phyloP scores from a whole-genome alignment of 768 basidiomycete species.

The Suillus subaureus region DNA sequence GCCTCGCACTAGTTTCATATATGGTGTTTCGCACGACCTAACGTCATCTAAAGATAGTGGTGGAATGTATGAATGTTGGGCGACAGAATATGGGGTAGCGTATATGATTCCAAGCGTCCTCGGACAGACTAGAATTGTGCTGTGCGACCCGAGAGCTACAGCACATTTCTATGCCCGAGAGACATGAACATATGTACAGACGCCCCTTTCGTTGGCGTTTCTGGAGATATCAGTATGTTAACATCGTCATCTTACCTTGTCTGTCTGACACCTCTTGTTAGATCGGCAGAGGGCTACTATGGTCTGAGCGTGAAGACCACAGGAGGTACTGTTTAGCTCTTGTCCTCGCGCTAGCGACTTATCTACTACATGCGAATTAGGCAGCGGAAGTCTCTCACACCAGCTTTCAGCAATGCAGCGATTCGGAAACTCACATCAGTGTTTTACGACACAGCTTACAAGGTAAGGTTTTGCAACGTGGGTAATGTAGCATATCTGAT shows the following conservation, averaged over 20 bases:
- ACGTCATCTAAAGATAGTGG: conserved; percentile 2
- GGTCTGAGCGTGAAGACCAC: conserved; percentile 44
- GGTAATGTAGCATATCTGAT: background rate
- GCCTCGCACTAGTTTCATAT: conserved; percentile 19
- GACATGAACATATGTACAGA: conserved; percentile 49
- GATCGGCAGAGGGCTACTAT: conserved; percentile 33
- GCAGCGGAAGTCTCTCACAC: conserved; percentile 41
- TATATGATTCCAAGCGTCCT: conserved; percentile 20
- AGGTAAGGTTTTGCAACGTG: conserved; percentile 27
- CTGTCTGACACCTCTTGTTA: background rate
- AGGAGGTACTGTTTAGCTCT: conserved; percentile 32
- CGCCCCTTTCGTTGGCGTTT: conserved; percentile 32
- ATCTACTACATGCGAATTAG: conserved; percentile 12
- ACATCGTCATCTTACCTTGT: background rate
- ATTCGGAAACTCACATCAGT: conserved; percentile 39
- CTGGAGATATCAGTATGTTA: conserved; percentile 27
- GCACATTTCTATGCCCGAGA: conserved; percentile 53
- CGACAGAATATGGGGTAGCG: conserved; percentile 21
- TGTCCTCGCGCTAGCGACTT: conserved; percentile 26
- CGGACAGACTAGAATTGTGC: conserved; percentile 15
- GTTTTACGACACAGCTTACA: conserved; percentile 45
- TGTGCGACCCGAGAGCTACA: conserved; percentile 50
- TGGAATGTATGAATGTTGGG: conserved; percentile 25
- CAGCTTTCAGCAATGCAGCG: conserved; percentile 44
- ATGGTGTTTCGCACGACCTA: conserved; percentile 17